These are phyloP conservation scores for Leccinum boreale DNA, from an alignment of 768 basidiomycete genomes.

Conservation along the genomic window DNA sequence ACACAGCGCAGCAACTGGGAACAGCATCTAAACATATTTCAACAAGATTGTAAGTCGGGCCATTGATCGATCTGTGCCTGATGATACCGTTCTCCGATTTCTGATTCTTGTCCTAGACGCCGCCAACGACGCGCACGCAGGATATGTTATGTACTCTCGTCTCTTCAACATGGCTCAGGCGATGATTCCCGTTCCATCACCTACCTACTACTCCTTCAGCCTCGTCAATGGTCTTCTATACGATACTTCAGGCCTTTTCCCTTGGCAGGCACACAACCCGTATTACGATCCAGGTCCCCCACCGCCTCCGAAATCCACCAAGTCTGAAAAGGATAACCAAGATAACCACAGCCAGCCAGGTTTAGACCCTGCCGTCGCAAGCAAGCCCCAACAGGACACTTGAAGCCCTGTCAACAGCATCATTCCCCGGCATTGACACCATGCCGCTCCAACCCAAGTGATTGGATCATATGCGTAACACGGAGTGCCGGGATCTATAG, in stretches of 20 bases:
- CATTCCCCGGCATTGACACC: not conserved
- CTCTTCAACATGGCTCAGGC: conserved; percentile 42
- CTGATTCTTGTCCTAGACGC: conserved; percentile 48
- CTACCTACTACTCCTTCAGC: conserved; percentile 57
- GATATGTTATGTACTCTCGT: conserved; percentile 48
- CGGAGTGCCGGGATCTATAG: not conserved
- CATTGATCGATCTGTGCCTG: not conserved
- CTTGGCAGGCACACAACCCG: conserved; percentile 62
- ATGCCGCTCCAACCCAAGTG: not conserved
- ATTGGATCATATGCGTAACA: not conserved
- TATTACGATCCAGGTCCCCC: conserved; percentile 71
- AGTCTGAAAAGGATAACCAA: conserved; percentile 7
- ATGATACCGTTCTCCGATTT: conserved; percentile 7
- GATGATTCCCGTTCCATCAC: conserved; percentile 31
- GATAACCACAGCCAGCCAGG: not conserved
- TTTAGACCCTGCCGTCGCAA: not conserved
- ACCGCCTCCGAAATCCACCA: conserved; percentile 44
- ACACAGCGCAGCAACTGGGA: conserved; percentile 75
- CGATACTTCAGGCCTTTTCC: conserved; percentile 31
- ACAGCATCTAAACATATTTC: conserved; percentile 36
- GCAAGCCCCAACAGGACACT: not conserved
- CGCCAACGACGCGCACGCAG: conserved; percentile 68
- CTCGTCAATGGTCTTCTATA: conserved; percentile 43
- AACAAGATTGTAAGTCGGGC: conserved; percentile 57
- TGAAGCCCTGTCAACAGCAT: not conserved